Conservation (phyloP, 768 basidiomycete genomes). For the Chalciporus piperatus region DNA sequence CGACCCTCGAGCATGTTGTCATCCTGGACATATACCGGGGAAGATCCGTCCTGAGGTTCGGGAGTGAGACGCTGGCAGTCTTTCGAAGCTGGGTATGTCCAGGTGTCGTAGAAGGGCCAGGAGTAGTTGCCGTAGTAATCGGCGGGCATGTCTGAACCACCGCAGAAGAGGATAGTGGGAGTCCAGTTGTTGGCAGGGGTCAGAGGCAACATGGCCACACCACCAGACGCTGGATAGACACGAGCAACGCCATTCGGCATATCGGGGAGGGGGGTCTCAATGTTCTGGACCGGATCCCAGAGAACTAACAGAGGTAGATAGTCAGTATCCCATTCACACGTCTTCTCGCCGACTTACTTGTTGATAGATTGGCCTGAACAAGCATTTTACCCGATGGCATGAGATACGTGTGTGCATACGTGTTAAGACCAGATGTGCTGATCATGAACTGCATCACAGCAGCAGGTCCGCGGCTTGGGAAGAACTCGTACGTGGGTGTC, state of each 20-base stretch:
- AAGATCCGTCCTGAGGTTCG: conserved; percentile 68
- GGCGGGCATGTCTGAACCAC: conserved; percentile 78
- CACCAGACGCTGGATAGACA: conserved; percentile 89
- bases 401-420: conserved; percentile 71
- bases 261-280: conserved; percentile 60
- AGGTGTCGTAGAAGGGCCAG: conserved; percentile 70
- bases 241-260: conserved; percentile 76
- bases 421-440: conserved; percentile 72
- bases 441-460: conserved; percentile 62
- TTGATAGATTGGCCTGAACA: conserved; percentile 74
- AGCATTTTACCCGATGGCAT: conserved; percentile 74
- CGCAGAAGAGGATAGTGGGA: conserved; percentile 87
- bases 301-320: conserved; percentile 31
- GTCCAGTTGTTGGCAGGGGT: conserved; percentile 86
- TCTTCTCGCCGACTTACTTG: conserved; percentile 45
- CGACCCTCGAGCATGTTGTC: conserved; percentile 73
- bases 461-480: too few relatives aligned
- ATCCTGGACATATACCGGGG: conserved; percentile 61
- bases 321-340: neutral
- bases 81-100: conserved; percentile 61
- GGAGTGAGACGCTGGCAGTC: conserved; percentile 87
- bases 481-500: conserved; percentile 78
- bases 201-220: conserved; percentile 85
- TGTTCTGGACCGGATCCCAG: conserved; percentile 53
- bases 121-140: conserved; percentile 75